Percentiles rank a stretch among this genome's conserved stretches.
Evolutionary conservation across 2,329 filamentous ascomycete genomes (phyloP).

Genomic region (Biscogniauxia marginata): DNA sequence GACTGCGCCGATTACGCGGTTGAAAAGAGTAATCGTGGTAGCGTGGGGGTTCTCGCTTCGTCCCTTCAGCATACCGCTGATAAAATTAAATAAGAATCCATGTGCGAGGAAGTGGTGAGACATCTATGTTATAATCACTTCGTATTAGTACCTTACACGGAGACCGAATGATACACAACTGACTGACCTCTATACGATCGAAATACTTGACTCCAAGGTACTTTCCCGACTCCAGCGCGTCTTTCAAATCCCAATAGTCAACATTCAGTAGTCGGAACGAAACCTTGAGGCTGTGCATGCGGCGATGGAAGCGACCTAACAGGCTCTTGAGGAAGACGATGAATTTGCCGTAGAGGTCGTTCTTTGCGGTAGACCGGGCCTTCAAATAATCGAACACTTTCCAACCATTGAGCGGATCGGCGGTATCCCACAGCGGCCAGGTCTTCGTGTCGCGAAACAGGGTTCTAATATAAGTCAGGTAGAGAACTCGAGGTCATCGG

Average conservation of each 20-base stretch:
- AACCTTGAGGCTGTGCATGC: slow-evolving; percentile 20
- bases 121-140: no score
- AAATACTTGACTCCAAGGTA: slow-evolving; percentile 21
- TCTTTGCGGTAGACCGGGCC: slow-evolving; percentile 20
- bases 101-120: no score
- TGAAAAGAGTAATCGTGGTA: slow-evolving; percentile 39
- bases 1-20: slow-evolving; percentile 40
- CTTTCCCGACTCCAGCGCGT: slow-evolving; percentile 26
- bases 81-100: no score
- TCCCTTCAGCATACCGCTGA: slow-evolving; percentile 35
- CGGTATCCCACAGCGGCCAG: slow-evolving; percentile 39
- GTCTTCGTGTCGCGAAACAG: not conserved
- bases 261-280: slow-evolving; percentile 31
- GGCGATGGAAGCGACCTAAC: slow-evolving; percentile 31
- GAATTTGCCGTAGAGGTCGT: slow-evolving; percentile 40
- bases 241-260: no score
- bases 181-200: slow-evolving; percentile 39
- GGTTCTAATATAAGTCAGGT: not conserved
- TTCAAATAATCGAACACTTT: slow-evolving; percentile 24
- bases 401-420: slow-evolving; percentile 40
- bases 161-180: not conserved
- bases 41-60: slow-evolving; percentile 36
- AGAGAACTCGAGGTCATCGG: slow-evolving; percentile 13
- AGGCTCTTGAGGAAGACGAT: slow-evolving; percentile 33
- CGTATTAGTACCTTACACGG: slow-evolving; percentile 3